phyloP scores from a whole-genome alignment of 345 rosid genomes.

The Firmiana major region DNA sequence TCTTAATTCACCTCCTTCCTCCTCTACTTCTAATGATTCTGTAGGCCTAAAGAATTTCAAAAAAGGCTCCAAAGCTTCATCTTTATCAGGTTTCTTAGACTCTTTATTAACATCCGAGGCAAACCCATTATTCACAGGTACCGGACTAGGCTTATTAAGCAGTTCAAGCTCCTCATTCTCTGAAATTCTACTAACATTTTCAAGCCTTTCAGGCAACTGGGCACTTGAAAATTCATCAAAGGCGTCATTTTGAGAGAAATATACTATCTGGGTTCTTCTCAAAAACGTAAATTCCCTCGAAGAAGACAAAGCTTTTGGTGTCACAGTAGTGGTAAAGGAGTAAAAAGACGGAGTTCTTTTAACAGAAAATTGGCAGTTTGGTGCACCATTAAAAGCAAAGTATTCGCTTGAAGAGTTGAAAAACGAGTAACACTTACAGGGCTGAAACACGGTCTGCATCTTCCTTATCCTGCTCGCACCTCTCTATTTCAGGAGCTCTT shows the following conservation, averaged over 20 bases:
- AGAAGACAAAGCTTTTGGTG: slow-evolving; percentile 5
- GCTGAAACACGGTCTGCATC: slow-evolving; percentile 52
- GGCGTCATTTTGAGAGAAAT: slow-evolving; percentile 38
- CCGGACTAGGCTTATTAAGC: slow-evolving; percentile 58
- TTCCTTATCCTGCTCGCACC: slow-evolving; percentile 31
- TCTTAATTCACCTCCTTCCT: slow-evolving; percentile 26
- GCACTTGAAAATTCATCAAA: slow-evolving; percentile 31
- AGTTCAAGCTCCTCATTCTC: slow-evolving; percentile 62
- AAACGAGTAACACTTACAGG: slow-evolving; percentile 41
- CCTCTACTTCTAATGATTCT: slow-evolving; percentile 28
- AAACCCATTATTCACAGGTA: slow-evolving; percentile 24
- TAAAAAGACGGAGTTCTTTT: slow-evolving; percentile 19
- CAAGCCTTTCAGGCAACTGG: slow-evolving; percentile 30
- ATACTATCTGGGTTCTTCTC: slow-evolving; percentile 25
- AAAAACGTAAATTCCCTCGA: slow-evolving; percentile 21
- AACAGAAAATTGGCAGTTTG: slow-evolving; percentile 14
- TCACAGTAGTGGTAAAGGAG: slow-evolving; percentile 14
- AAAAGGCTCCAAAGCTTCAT: slow-evolving; percentile 75
- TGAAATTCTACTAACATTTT: slow-evolving; percentile 17
- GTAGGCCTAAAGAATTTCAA: slow-evolving; percentile 68
- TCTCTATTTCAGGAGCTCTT: slow-evolving; percentile 17
- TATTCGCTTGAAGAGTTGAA: slow-evolving; percentile 21
- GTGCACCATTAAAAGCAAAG: slow-evolving; percentile 11
- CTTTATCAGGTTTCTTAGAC: slow-evolving; percentile 32
- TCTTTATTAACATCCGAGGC: slow-evolving; percentile 29